Percentiles rank a stretch among this genome's conserved stretches.
phyloP scores from a whole-genome alignment of 2,329 filamentous ascomycete species.

The Venturia nashicola region DNA sequence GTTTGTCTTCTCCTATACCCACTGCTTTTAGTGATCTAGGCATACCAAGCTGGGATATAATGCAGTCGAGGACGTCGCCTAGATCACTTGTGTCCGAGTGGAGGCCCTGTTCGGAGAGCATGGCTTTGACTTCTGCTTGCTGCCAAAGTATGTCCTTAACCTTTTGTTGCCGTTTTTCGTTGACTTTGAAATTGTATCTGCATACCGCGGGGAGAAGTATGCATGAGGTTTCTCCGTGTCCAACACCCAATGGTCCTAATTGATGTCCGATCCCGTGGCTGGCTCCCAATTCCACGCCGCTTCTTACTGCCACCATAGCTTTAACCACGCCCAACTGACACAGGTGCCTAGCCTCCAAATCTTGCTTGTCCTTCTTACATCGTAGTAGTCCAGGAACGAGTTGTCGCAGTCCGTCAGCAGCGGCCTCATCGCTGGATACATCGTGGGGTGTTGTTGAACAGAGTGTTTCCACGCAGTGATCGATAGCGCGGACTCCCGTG shows the following conservation, averaged over 20 bases:
- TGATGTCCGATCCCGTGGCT: constrained; percentile 31
- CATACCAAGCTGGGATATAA: constrained; percentile 41
- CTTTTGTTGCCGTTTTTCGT: constrained; percentile 21
- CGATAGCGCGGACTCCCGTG: constrained; percentile 44
- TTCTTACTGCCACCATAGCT: constrained; percentile 37
- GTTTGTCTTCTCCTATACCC: constrained; percentile 34
- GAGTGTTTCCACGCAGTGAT: constrained; percentile 46
- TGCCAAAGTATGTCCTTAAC: constrained; percentile 29
- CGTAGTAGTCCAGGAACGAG: constrained; percentile 32
- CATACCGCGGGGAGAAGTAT: constrained; percentile 43
- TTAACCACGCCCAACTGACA: constrained; percentile 40
- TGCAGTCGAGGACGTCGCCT: constrained; percentile 38
- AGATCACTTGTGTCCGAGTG: constrained; percentile 26
- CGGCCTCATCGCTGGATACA: constrained; percentile 23
- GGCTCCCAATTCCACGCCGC: constrained; percentile 27
- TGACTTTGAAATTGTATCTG: constrained; percentile 34
- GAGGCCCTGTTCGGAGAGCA: constrained; percentile 21
- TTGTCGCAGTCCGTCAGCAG: constrained; percentile 26
- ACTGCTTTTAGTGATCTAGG: constrained; percentile 42
- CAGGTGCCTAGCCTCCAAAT: constrained; percentile 31
- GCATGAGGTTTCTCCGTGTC: constrained; percentile 49
- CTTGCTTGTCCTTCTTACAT: constrained; percentile 24
- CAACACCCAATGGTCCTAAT: constrained; percentile 40
- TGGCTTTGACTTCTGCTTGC: constrained; percentile 22
- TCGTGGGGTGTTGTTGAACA: constrained; percentile 27